phyloP scores from a whole-genome alignment of 2,329 filamentous ascomycete genomes.

The Alternaria triticina region DNA sequence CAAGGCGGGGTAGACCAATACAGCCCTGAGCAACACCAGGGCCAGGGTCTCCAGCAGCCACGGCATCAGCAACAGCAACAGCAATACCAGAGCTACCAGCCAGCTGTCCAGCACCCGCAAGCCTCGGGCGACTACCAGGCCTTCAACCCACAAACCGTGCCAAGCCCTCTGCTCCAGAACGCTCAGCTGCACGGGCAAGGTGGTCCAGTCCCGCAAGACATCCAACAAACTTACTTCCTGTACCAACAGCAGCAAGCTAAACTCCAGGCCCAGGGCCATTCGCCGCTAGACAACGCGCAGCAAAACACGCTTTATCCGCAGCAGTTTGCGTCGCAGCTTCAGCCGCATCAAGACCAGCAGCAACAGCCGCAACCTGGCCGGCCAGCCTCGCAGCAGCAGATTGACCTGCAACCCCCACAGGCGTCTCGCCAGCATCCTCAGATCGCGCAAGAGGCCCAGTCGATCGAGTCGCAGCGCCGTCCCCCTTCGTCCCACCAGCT shows the following conservation, averaged over 20 bases:
- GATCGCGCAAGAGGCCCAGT: constrained; percentile 36
- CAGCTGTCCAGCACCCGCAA: constrained; percentile 28
- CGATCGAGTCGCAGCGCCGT: constrained; percentile 37
- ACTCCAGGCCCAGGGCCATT: constrained; percentile 27
- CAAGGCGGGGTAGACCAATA: constrained; percentile 49
- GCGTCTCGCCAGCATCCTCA: constrained; percentile 39
- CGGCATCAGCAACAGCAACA: constrained; percentile 33
- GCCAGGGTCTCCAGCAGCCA: constrained; percentile 30
- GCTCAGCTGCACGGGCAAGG: constrained; percentile 38
- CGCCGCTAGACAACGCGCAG: constrained; percentile 33
- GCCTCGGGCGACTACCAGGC: constrained; percentile 40
- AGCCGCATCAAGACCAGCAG: constrained; percentile 33
- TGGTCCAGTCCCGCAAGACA: constrained; percentile 30
- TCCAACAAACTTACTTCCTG: constrained; percentile 33
- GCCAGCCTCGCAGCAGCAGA: constrained; percentile 38
- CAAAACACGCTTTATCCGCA: constrained; percentile 36
- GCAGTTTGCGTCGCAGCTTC: constrained; percentile 17
- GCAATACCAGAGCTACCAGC: constrained; percentile 42
- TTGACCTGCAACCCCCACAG: constrained; percentile 43
- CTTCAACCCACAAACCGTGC: constrained; percentile 40
- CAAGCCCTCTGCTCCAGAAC: constrained; percentile 38
- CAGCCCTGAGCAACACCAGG: constrained; percentile 47
- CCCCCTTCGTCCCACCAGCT: constrained; percentile 45
- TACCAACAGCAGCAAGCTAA: constrained; percentile 30
- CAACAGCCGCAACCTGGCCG: constrained; percentile 36